These are phyloP conservation scores for Cyclotella choctawhatcheeana DNA, from an alignment of 108 stramenopile genomes.

Conservation along the genomic window DNA sequence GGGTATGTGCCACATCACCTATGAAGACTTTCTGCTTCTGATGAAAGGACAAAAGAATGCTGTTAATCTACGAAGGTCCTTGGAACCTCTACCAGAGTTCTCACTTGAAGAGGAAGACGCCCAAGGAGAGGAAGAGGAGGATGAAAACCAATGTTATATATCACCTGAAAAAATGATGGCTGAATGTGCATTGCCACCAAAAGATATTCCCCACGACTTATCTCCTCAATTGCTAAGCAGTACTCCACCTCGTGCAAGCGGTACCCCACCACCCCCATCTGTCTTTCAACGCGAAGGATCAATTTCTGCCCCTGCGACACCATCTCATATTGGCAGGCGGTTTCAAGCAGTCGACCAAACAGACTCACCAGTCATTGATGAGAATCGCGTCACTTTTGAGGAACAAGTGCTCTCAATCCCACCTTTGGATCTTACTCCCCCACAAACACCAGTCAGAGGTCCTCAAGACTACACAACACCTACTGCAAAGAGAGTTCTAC, in stretches of 20 bases:
- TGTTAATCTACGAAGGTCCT: conserved; percentile 16
- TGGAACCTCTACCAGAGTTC: conserved; percentile 35
- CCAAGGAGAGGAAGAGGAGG: conserved; percentile 15
- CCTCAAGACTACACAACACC: conserved; percentile 51
- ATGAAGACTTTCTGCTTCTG: conserved; percentile 82
- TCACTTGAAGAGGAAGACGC: conserved; percentile 33
- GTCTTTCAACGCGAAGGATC: conserved; percentile 29
- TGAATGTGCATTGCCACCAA: background rate
- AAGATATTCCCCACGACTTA: background rate
- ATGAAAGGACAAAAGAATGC: conserved; percentile 86
- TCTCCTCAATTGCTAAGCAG: conserved; percentile 3
- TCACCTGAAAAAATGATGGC: background rate
- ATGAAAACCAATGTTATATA: background rate
- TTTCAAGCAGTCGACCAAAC: conserved; percentile 30
- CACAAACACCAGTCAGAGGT: conserved; percentile 55
- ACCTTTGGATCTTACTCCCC: conserved; percentile 56
- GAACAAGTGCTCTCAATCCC: conserved; percentile 21
- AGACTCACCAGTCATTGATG: conserved; percentile 57
- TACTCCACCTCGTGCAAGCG: too few relatives aligned
- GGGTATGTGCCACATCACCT: conserved; percentile 63
- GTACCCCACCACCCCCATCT: background rate
- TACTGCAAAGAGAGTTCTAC: conserved; percentile 18
- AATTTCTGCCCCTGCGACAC: conserved; percentile 40
- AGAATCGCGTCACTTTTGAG: conserved; percentile 20
- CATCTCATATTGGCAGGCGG: conserved; percentile 31